Conservation (phyloP, 352 stramenopile genomes). For the Lagenidium giganteum region DNA sequence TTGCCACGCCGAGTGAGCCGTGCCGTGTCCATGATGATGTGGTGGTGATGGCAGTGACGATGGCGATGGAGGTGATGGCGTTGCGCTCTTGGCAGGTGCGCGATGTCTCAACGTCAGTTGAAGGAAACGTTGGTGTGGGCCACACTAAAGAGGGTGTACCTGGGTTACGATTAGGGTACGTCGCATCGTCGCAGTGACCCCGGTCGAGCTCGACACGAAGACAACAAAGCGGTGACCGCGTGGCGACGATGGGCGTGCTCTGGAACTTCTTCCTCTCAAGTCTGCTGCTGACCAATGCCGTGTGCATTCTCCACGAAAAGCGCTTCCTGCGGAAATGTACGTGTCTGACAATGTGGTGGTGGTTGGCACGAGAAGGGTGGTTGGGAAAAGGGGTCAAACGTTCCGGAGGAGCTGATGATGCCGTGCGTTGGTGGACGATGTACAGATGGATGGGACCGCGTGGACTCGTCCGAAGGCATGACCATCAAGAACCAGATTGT, state of each 20-base stretch:
- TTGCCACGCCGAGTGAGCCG: too few relatives aligned
- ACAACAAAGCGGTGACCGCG: neutral
- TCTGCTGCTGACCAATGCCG: slow-evolving; percentile 78
- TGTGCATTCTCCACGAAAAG: slow-evolving; percentile 87
- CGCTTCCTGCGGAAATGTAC: slow-evolving; percentile 80
- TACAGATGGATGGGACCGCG: slow-evolving; percentile 79
- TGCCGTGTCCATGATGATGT: too few relatives aligned
- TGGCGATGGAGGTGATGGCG: too few relatives aligned
- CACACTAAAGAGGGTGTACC: slow-evolving; percentile 1
- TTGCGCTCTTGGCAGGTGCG: too few relatives aligned
- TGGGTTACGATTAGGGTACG: too few relatives aligned
- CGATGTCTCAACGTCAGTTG: too few relatives aligned
- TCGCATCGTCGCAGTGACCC: too few relatives aligned
- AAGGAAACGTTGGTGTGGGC: slow-evolving; percentile 1
- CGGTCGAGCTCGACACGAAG: slow-evolving; percentile 20
- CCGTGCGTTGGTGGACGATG: neutral
- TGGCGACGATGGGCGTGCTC: slow-evolving; percentile 61
- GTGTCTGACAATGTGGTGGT: slow-evolving; percentile 12
- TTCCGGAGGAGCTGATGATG: neutral
- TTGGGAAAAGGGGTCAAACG: neutral
- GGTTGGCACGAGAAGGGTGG: too few relatives aligned
- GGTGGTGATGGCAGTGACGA: too few relatives aligned
- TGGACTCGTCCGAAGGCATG: slow-evolving; percentile 76
- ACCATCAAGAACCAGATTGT: slow-evolving; percentile 87
- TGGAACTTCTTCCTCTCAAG: slow-evolving; percentile 88